A percentile compares a stretch with the other conserved stretches of the same genome.
These are phyloP conservation scores for Xerocomus amazonicus DNA, from an alignment of 1,284 basidiomycete species.

Conservation along the genomic window DNA sequence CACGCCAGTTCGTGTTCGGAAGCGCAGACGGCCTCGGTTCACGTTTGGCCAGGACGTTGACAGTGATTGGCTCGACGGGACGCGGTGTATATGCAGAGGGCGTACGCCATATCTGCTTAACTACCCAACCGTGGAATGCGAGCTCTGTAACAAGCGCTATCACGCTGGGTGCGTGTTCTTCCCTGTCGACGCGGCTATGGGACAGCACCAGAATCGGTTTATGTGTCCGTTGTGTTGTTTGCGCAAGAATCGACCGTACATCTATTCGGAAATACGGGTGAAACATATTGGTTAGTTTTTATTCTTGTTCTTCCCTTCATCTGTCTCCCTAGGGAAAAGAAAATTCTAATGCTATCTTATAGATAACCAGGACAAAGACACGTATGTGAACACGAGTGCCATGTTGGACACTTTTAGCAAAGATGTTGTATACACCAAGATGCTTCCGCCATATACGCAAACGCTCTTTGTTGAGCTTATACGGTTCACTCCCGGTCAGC, in stretches of 20 bases:
- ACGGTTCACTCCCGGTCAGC: conserved; percentile 53
- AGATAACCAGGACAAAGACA: conserved; percentile 48
- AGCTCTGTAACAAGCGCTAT: conserved; percentile 59
- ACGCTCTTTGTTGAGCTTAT: conserved; percentile 74
- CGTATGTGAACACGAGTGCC: conserved; percentile 64
- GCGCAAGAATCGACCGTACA: conserved; percentile 63
- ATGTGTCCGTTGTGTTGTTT: conserved; percentile 72
- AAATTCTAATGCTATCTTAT: conserved; percentile 13
- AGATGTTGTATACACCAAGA: conserved; percentile 63
- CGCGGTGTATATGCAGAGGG: conserved; percentile 76
- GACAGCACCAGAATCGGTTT: conserved; percentile 41
- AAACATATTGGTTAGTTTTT: conserved; percentile 53
- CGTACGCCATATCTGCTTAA: conserved; percentile 55
- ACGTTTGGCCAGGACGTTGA: conserved; percentile 74
- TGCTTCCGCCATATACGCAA: conserved; percentile 57
- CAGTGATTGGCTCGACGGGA: conserved; percentile 67
- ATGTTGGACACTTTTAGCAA: conserved; percentile 74
- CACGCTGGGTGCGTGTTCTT: conserved; percentile 76
- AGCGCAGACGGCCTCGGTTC: conserved; percentile 65
- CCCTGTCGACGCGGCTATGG: conserved; percentile 40
- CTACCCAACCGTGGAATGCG: conserved; percentile 64
- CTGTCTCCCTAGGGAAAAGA: neutral
- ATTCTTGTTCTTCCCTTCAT: conserved; percentile 1
- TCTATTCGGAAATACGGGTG: conserved; percentile 70
- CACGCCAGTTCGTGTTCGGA: conserved; percentile 47